Base-by-base conservation (phyloP, 345 rosid genomes). In the Sisymbrium altissimum region DNA sequence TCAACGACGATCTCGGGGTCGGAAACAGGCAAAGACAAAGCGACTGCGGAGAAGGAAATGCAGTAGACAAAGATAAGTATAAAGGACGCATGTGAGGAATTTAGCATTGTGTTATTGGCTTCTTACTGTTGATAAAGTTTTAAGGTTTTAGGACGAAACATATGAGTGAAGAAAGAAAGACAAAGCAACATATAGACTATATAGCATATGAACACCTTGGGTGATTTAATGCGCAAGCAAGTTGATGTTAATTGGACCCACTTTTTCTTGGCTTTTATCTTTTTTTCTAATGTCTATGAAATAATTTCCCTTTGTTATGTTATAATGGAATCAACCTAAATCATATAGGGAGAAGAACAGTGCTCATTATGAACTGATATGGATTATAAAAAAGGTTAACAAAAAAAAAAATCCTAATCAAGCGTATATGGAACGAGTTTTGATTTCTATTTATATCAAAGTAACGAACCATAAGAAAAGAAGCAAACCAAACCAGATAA, bases 1-100 rank as follows among this genome's bases (percentile, higher is more conserved):
- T 85, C 79, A 1, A 81, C 87, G 4, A 88, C 84, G 8, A 75
- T 32, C 64, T 90, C 89, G 2, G 91, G 89, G 75, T 86, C 85
- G 4, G 78, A 83, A 68, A 85, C 87, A 1, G 81, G 79, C 48
- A 79, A 79, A 57, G 89, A 78, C 55, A 77, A 82, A 78, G 80
- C 52, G 55, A 82, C 76, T 25, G 35, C 0, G 25, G 33, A 57
- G 80, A 74, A 77, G 46, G 82, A 54, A 78, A 85, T 48, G 85
- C 76, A 69, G 73, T 71, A 56, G 40, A 80, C 76, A 44, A 77
- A 66, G 54, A 74, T 53, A 18, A 63, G 53, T 38, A 75, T 44
- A 59, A 43, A 33, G 8, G 87, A 83, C 59, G 15, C 48, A 23
- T 45, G 23, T 35, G 75, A 55, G 29, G 59, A 54, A 54, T 27